A percentile compares a stretch with the other conserved stretches of the same genome.
phyloP scores from a whole-genome alignment of 805 yeast species.

The Saturnispora diversa region DNA sequence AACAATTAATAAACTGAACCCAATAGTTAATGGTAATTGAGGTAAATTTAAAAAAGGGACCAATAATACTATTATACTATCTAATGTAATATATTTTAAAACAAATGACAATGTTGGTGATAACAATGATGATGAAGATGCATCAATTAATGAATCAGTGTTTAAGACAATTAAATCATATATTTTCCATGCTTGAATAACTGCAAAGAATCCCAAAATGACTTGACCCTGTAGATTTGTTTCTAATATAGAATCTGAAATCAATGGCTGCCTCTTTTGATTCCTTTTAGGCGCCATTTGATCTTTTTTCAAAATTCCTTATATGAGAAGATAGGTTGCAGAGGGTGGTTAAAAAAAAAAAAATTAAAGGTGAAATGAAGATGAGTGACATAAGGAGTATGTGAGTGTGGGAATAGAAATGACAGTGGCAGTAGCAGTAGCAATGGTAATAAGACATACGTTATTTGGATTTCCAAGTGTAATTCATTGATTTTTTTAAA shows the following conservation, averaged over 20 bases:
- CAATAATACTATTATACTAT: slow-evolving; percentile 60
- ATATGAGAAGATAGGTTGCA: too few relatives aligned
- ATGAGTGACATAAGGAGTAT: too few relatives aligned
- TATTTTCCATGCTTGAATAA: slow-evolving; percentile 81
- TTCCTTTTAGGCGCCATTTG: not conserved
- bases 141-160: slow-evolving; percentile 32
- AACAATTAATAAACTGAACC: slow-evolving; percentile 45
- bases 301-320: too few relatives aligned
- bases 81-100: slow-evolving; percentile 64
- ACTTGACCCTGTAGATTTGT: slow-evolving; percentile 69
- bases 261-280: slow-evolving; percentile 31
- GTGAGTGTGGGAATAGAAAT: too few relatives aligned
- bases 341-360: not conserved
- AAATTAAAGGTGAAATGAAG: not conserved
- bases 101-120: slow-evolving; percentile 47
- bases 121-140: slow-evolving; percentile 10
- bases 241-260: slow-evolving; percentile 62
- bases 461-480: too few relatives aligned
- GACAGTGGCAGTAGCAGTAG: too few relatives aligned
- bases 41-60: slow-evolving; percentile 74
- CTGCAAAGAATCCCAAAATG: slow-evolving; percentile 53
- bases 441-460: too few relatives aligned
- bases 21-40: slow-evolving; percentile 53
- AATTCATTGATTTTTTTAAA: too few relatives aligned
- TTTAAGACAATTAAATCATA: slow-evolving; percentile 61